Evolutionary conservation across 2,329 filamentous ascomycete species (phyloP).

Genomic region (Ophiostoma quercus): DNA sequence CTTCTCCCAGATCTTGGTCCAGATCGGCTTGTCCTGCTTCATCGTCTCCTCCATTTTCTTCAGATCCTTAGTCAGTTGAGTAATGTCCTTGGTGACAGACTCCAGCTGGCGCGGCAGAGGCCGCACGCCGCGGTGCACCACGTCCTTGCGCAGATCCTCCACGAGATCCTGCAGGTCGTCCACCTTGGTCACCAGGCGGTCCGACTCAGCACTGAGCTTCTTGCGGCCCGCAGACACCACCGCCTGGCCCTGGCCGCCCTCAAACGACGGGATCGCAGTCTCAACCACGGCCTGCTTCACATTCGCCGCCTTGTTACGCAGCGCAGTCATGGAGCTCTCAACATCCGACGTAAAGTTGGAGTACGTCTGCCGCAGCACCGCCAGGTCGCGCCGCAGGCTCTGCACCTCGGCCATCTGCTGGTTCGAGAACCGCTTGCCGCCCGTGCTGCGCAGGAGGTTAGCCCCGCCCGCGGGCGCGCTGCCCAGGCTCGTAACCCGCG

Average conservation of each 20-base stretch:
- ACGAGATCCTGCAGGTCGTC: slow-evolving; percentile 97
- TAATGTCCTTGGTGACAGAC: slow-evolving; percentile 81
- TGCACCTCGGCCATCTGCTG: slow-evolving; percentile 73
- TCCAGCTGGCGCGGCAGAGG: slow-evolving; percentile 88
- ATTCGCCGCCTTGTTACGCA: slow-evolving; percentile 73
- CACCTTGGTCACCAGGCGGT: slow-evolving; percentile 83
- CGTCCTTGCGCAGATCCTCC: slow-evolving; percentile 94
- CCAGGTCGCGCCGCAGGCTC: slow-evolving; percentile 77
- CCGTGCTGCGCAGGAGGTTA: slow-evolving; percentile 12
- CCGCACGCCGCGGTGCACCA: slow-evolving; percentile 85
- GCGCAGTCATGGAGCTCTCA: slow-evolving; percentile 75
- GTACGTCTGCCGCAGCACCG: slow-evolving; percentile 88
- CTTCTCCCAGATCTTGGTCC: slow-evolving; percentile 99
- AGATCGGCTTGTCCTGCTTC: slow-evolving; percentile 85
- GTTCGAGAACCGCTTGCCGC: slow-evolving; percentile 33
- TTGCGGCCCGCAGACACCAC: slow-evolving; percentile 88
- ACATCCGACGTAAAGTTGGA: slow-evolving; percentile 86
- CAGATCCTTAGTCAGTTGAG: slow-evolving; percentile 72
- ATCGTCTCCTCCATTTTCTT: slow-evolving; percentile 93
- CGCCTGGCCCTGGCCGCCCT: slow-evolving; percentile 72
- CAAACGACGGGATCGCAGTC: slow-evolving; percentile 63
- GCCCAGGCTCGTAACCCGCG: slow-evolving; percentile 38
- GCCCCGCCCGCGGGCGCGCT: slow-evolving; percentile 14
- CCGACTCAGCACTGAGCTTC: slow-evolving; percentile 77
- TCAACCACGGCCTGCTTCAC: slow-evolving; percentile 73